Conservation (phyloP, 139 green algal genomes). For the Coelastrella sp. region DNA sequence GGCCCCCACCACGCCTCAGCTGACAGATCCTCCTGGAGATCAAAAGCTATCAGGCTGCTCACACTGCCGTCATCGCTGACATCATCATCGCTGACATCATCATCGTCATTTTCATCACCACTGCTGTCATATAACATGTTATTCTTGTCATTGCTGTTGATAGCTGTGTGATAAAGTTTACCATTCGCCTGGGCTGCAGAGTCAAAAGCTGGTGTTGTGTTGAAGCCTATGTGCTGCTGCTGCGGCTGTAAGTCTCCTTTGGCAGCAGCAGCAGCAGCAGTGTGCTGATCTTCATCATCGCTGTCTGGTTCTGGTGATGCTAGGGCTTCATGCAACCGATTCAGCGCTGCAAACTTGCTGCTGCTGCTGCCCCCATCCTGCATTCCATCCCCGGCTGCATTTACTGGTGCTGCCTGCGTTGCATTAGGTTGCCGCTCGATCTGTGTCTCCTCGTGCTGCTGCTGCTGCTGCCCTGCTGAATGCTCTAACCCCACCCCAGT, state of each 20-base stretch:
- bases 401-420: neutral
- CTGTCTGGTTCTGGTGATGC: conserved; percentile 28
- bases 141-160: neutral
- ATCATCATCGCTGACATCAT: too few species aligned
- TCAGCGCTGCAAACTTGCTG: neutral
- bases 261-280: conserved; percentile 2
- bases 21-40: conserved; percentile 52
- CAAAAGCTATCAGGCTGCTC: conserved; percentile 31
- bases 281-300: conserved; percentile 25
- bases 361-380: neutral
- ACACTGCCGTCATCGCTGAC: conserved; percentile 12
- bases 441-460: conserved; percentile 19
- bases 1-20: conserved; percentile 56
- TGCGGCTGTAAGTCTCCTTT: neutral
- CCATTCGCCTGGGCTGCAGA: too few species aligned
- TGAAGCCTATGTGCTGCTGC: too few species aligned
- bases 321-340: neutral
- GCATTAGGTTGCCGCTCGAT: neutral
- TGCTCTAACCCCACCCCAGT: too few species aligned
- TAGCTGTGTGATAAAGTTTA: neutral
- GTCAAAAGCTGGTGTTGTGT: too few species aligned
- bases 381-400: neutral
- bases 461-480: neutral
- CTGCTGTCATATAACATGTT: neutral
- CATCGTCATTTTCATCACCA: neutral